Conservation (phyloP, 495 filamentous ascomycete species). For the Penicillium goetzii region DNA sequence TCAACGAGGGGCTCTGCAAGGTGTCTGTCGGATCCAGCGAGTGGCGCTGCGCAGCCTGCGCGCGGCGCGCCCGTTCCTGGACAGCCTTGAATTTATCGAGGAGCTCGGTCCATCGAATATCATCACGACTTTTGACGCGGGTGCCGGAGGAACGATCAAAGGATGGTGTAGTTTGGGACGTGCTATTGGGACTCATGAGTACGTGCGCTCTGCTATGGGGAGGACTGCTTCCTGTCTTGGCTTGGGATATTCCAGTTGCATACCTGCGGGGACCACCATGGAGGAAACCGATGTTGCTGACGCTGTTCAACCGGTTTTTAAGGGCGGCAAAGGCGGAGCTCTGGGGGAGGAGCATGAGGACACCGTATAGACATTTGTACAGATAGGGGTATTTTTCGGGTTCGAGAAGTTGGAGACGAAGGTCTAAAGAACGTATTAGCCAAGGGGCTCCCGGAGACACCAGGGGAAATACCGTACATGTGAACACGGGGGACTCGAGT, state of each 20-base stretch:
- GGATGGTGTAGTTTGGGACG: constrained; percentile 21
- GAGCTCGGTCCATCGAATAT: constrained; percentile 91
- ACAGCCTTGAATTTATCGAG: constrained; percentile 94
- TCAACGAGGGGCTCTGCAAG: constrained; percentile 32
- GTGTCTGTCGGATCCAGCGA: constrained; percentile 32
- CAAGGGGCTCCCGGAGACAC: neutral
- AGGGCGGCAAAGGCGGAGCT: constrained; percentile 95
- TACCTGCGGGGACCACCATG: constrained; percentile 84
- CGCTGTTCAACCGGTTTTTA: constrained; percentile 95
- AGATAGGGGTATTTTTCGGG: constrained; percentile 94
- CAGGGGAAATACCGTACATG: constrained; percentile 59
- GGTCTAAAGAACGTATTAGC: constrained; percentile 57
- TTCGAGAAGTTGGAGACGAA: constrained; percentile 96
- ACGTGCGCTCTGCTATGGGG: neutral
- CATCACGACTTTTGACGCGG: constrained; percentile 81
- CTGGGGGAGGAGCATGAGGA: constrained; percentile 97
- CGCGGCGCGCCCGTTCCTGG: constrained; percentile 74
- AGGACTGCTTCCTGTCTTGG: neutral
- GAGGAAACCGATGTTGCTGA: constrained; percentile 94
- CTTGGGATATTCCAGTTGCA: constrained; percentile 40
- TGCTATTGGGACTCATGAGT: constrained; percentile 21
- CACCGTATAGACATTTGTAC: constrained; percentile 97
- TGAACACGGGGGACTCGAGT: constrained; percentile 96
- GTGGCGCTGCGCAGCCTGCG: constrained; percentile 45
- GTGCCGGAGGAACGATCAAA: constrained; percentile 69